Evolutionary conservation across 1,139 yeast species (phyloP), one percentile per base, ranked within the genome.

Genomic region (Pichia sp.): DNA sequence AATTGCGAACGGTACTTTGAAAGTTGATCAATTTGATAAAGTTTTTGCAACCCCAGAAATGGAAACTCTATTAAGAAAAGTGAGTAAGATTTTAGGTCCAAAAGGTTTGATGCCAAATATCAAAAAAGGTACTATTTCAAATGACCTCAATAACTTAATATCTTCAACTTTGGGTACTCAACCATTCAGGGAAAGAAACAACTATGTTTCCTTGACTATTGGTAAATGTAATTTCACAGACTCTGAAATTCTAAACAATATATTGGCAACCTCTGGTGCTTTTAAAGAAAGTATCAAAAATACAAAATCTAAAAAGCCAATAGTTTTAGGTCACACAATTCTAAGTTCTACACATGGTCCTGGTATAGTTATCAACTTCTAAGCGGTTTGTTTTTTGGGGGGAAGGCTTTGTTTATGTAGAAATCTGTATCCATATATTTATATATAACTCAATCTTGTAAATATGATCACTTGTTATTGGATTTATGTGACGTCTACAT

Each of bases 11-110:
- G 92, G 87, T 28, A 49, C 49, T 10, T 44, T 50, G 33, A 67
- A 68, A 38, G 67, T 86, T 39, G 73, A 76, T 54, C 47, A 43
- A 29, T 83, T 82, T 57, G 88, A 88, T 57, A 83, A 81, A 58
- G 81, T 88, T 36, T 81, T 83, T 58, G 95, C 97, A 7, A 83
- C 96, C 2, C 84, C 95, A 2, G 96, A 87, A 42, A 77, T 87
- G 51, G 74, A 76, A 37, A 66, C 75, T 29, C 72, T 75, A 38
- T 71, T 92, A 55, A 75, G 73, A 51, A 60, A 64, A 43, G 68
- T 87, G 34, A 96, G 95, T 31, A 77, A 88, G 59, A 70, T 75
- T 16, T 72, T 94, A 53, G 97, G 98, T 49, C 95, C 96, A 38
- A 79, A 74, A 58, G 95, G 95, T 31, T 73, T 92, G 52, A 83